Evolutionary conservation across 2,329 filamentous ascomycete species (phyloP), one percentile per base, ranked within the genome.

Genomic region (Penicillium sp.): DNA sequence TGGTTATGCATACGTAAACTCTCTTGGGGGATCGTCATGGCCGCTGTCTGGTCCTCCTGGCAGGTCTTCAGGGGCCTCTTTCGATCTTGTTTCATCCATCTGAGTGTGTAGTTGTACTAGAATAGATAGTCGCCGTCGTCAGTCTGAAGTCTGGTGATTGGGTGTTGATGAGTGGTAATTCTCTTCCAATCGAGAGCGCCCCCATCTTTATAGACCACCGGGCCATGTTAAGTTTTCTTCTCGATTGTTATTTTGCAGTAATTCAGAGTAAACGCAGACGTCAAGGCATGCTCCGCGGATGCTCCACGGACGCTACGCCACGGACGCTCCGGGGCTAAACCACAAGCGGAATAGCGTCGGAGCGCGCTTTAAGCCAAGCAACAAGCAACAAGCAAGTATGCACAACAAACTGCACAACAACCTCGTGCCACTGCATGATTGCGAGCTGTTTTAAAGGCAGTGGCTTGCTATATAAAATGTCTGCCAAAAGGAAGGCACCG

Each of bases 231-330:
- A 48, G 18, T 2, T 23, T 18, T n/a, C n/a, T n/a, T n/a, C n/a
- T n/a, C n/a, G n/a, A n/a, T n/a, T n/a, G n/a, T n/a, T n/a, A n/a
- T n/a, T n/a, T n/a, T n/a, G n/a, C n/a, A n/a, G n/a, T n/a, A n/a
- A n/a, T n/a, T n/a, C n/a, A n/a, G n/a, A n/a, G n/a, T n/a, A n/a
- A n/a, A n/a, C n/a, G 21, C 5, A 35, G 30, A 35, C 16, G 16
- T 35, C 30, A 35, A 35, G 16, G n/a, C n/a, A 49, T 28, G 52
- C 24, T 8, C 47, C 45, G 28, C 61, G 66, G 66, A 65, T 18
- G 3, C 24, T 65, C 66, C 66, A 60, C 60, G 66, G 67, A 67
- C 5, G 0, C 49, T 66, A 66, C 63, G 61, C 52, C n/a, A n/a
- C n/a, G n/a, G n/a, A n/a, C n/a, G n/a, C n/a, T n/a, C n/a, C n/a